Base-by-base conservation (phyloP, 2,329 filamentous ascomycete genomes). In the Stachybotrys echinatus region DNA sequence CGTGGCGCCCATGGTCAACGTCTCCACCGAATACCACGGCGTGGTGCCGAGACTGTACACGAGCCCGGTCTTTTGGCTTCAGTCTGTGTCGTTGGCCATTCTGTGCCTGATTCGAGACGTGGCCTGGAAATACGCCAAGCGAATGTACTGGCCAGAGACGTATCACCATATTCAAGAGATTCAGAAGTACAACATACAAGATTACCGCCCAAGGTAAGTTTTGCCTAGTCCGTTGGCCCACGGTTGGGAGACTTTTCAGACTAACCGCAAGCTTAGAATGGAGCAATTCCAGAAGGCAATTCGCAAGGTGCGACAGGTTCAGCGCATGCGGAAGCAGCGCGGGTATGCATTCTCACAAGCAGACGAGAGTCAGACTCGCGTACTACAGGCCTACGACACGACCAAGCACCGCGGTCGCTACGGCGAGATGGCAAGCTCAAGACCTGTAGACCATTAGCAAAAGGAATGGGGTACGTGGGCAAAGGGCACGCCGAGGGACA, bases 241-340 rank as follows among this genome's bases (percentile, higher is more conserved):
- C n/a, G n/a, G n/a, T n/a, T n/a, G n/a, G n/a, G n/a, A n/a, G n/a
- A n/a, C n/a, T n/a, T n/a, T n/a, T n/a, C n/a, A n/a, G 23, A 47
- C 46, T 64, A 23, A 62, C 50, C 38, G 19, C 12, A 5, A 12
- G 17, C 47, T 38, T 20, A 92, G 89, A 64, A 99, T 99, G 94
- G 94, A 99, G 65, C 94, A 99, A 72, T 99, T 99, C 77, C 94
- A 99, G 73, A 99, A 99, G 73, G 94, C 94, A 20, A 97, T 99
- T 64, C 88, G 94, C 62, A 99, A 99, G 74, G 94, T 99, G 48
- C 84, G 94, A 47, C 94, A 99, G 71, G 94, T 97, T 39, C 94
- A 97, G 73, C 88, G 94, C 56, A 99, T 97, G 94, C 90, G 94
- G 66, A 99, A 99, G 74, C 94, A 99, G 74, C 88, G 94, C 64